Percentiles rank a stretch among this genome's conserved stretches.
Evolutionary conservation across 208 protist genomes (phyloP).

Genomic region (Acanthamoeba polyphaga): DNA sequence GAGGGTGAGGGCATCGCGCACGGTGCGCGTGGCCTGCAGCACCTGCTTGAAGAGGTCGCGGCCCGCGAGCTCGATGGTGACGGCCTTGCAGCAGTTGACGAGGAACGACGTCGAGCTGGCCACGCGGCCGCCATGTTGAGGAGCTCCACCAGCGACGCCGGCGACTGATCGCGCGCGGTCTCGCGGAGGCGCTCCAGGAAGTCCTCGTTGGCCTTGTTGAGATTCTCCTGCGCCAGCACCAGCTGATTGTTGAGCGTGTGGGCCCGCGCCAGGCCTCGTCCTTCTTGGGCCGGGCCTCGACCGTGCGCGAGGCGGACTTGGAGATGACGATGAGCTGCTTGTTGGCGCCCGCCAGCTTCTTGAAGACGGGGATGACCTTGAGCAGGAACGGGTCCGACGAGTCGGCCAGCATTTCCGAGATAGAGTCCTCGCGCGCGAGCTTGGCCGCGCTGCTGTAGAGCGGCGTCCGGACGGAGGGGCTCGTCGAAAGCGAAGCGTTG

Average conservation of each 20-base stretch:
- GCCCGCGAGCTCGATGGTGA: conserved; percentile 47
- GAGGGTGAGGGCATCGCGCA: conserved; percentile 12
- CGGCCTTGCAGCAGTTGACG: conserved; percentile 70
- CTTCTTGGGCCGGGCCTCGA: conserved; percentile 31
- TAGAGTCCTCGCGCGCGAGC: conserved; percentile 44
- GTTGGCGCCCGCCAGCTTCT: conserved; percentile 65
- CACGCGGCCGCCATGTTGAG: conserved; percentile 22
- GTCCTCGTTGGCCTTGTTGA: conserved; percentile 61
- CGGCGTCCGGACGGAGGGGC: not conserved
- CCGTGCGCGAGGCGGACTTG: conserved; percentile 51
- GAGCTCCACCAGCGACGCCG: conserved; percentile 8
- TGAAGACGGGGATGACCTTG: conserved; percentile 60
- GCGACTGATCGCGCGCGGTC: conserved; percentile 49
- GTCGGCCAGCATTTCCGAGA: conserved; percentile 40
- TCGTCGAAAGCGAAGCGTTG: conserved; percentile 22
- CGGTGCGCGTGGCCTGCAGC: conserved; percentile 39
- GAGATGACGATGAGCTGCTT: conserved; percentile 69
- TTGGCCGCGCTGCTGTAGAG: not conserved
- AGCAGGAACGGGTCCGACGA: conserved; percentile 57
- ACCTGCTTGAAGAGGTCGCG: conserved; percentile 67
- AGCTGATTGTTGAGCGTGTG: conserved; percentile 69
- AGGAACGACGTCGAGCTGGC: conserved; percentile 66
- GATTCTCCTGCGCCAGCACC: conserved; percentile 59
- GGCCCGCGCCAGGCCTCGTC: conserved; percentile 18
- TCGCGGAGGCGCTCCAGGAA: conserved; percentile 44